Base-by-base conservation (phyloP, 2,329 filamentous ascomycete species). In the Passalora sequoiae region DNA sequence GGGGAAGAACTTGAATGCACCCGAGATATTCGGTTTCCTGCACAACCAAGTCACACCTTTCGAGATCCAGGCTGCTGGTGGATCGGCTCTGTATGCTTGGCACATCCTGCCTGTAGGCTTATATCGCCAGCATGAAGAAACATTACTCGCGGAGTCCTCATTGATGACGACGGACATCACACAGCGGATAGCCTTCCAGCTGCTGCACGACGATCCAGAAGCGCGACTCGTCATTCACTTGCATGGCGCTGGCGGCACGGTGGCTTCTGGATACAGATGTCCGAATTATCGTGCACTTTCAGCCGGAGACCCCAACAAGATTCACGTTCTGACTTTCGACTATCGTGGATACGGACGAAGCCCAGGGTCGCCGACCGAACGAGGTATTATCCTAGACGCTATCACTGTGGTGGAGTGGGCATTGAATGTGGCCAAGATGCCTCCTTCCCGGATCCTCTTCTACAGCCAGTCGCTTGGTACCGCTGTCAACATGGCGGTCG, bases 141-240 rank as follows among this genome's bases (percentile, higher is more conserved):
- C 61, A 10, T 64, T 77, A 1, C 21, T 65, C 4, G 44, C 56
- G 8, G 70, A 77, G 46, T 59, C 68, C 6, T 44, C 58, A 1
- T 77, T 76, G 0, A 64, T 77, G 15, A 71, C 68, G 15, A 38
- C 67, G 1, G 73, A 84, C 50, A 71, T 86, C 43, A 75, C 73
- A 2, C 58, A 69, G 10, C 76, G 76, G 0, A 67, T 75, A 25
- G 77, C 76, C 1, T 85, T 87, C 53, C 69, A 69, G 20, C 66
- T 86, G 2, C 66, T 88, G 2, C 75, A 69, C 46, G 71, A 78
- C 13, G 81, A 86, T 55, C 79, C 81, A 1, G 69, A 79, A 10
- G 74, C 81, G 6, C 74, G 75, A 17, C 67, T 87, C 2, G 72
- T 86, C 4, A 69, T 87, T 1, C 81, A 78, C 62, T 64, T 81